These are phyloP conservation scores for Tulasnella sp. DNA, from an alignment of 768 basidiomycete species.

Conservation along the genomic window DNA sequence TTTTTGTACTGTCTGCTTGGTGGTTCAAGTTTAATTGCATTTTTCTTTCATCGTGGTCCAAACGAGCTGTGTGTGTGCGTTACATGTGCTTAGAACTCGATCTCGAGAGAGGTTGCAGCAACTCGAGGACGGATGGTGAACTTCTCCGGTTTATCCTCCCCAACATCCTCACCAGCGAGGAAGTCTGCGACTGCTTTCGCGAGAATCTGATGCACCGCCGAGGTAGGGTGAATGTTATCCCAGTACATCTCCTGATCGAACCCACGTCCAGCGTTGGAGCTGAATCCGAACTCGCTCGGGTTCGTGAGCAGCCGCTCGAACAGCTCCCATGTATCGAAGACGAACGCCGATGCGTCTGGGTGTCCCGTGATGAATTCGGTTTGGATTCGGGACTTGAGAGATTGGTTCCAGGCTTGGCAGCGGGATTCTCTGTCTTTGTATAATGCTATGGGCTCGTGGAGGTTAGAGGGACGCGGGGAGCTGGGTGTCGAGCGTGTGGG, in stretches of 20 bases:
- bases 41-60: neutral
- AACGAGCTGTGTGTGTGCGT: too few relatives aligned
- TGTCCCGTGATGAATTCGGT: slow-evolving; percentile 37
- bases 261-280: slow-evolving; percentile 12
- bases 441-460: neutral
- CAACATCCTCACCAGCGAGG: slow-evolving; percentile 24
- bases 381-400: slow-evolving; percentile 29
- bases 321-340: slow-evolving; percentile 34
- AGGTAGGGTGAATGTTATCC: slow-evolving; percentile 49
- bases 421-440: neutral
- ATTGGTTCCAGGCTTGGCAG: slow-evolving; percentile 38
- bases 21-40: neutral
- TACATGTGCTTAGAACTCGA: neutral
- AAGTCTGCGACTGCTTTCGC: slow-evolving; percentile 41
- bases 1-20: neutral
- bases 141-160: neutral
- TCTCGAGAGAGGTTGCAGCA: neutral
- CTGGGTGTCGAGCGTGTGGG: neutral
- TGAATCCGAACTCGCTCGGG: slow-evolving; percentile 38
- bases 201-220: slow-evolving; percentile 42
- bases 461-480: neutral
- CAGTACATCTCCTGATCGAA: slow-evolving; percentile 37
- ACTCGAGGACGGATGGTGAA: neutral
- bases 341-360: slow-evolving; percentile 40
- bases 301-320: slow-evolving; percentile 46